phyloP scores from a whole-genome alignment of 2,329 filamentous ascomycete species.

The Fusarium sororula region DNA sequence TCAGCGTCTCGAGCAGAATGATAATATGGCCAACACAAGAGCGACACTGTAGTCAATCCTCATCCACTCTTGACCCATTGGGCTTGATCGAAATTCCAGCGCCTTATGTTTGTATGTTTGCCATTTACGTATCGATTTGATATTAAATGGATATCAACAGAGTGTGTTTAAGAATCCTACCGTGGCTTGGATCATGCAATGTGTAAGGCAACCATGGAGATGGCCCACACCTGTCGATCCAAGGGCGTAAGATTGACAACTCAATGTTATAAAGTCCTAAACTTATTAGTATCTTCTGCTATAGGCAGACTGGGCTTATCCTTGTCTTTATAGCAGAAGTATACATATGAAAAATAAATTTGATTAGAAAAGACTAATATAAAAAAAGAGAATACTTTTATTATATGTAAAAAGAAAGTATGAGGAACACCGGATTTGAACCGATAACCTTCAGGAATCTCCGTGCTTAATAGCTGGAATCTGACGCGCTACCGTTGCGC shows the following conservation, averaged over 20 bases:
- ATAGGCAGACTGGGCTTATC: neutral
- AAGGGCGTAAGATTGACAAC: slow-evolving; percentile 26
- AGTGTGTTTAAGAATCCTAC: neutral
- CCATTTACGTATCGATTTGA: neutral
- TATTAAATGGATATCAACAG: neutral
- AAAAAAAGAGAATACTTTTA: neutral
- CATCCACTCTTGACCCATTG: neutral
- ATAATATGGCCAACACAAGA: neutral
- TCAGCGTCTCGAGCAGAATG: neutral
- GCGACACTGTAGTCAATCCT: neutral
- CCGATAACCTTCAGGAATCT: slow-evolving; percentile 26
- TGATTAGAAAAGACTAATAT: neutral
- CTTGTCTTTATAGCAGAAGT: neutral
- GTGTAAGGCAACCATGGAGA: neutral
- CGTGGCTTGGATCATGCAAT: neutral
- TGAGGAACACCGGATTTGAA: slow-evolving; percentile 30
- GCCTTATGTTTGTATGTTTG: neutral
- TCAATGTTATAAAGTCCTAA: neutral
- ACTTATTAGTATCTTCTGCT: neutral
- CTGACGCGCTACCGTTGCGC: slow-evolving; percentile 12
- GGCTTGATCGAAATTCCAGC: neutral
- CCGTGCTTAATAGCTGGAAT: slow-evolving; percentile 10
- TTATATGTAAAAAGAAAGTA: neutral
- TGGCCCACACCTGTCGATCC: slow-evolving; percentile 30
- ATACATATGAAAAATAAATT: neutral